Evolutionary conservation across 345 rosid species (phyloP).

Genomic region (sweet orange (Citrus sinensis)): DVS_A1.0 CM039162.1:6995001-6995500

Average conservation of each 20-base stretch:
- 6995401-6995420: slow-evolving; percentile 16
- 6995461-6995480: background rate
- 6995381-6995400: too few species aligned
- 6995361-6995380: slow-evolving; percentile 82
- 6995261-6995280: background rate
- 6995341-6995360: slow-evolving; percentile 70
- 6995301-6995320: slow-evolving; percentile 66
- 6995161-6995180: too few species aligned
- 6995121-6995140: background rate
- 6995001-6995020: slow-evolving; percentile 53
- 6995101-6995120: background rate
- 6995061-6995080: background rate
- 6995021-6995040: slow-evolving; percentile 65
- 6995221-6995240: background rate
- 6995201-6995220: too few species aligned
- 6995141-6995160: background rate
- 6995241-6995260: background rate
- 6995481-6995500: slow-evolving; percentile 81
- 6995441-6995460: slow-evolving; percentile 2
- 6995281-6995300: slow-evolving; percentile 35
- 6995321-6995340: slow-evolving; percentile 70
- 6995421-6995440: background rate
- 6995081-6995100: background rate
- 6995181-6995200: too few species aligned
- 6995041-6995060: slow-evolving; percentile 56